These are phyloP conservation scores for Fusarium multiceps DNA, from an alignment of 2,329 filamentous ascomycete species.

Conservation along the genomic window DNA sequence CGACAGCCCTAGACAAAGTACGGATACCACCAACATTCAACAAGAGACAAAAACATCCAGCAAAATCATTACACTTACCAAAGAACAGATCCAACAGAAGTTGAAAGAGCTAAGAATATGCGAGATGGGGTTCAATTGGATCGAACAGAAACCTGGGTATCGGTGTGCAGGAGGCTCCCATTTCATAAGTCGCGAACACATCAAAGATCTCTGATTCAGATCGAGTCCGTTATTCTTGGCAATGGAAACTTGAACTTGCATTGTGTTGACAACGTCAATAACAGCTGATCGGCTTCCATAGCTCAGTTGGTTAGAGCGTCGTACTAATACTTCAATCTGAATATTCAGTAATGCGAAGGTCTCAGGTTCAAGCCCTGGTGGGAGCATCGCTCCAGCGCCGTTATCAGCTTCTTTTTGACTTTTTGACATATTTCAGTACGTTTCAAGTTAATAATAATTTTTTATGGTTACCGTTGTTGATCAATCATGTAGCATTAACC, in stretches of 20 bases:
- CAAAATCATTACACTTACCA: background rate
- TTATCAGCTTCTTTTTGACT: background rate
- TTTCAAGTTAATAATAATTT: too few species aligned
- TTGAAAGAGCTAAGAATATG: background rate
- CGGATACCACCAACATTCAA: background rate
- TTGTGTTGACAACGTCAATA: background rate
- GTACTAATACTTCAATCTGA: background rate
- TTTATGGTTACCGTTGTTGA: too few species aligned
- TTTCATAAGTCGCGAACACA: background rate
- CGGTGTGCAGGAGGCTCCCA: background rate
- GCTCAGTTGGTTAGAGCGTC: background rate
- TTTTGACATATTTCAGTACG: too few species aligned
- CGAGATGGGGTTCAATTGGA: background rate
- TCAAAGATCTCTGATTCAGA: background rate
- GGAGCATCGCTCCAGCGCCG: background rate
- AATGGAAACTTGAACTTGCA: accelerated
- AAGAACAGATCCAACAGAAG: background rate
- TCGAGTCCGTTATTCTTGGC: accelerated
- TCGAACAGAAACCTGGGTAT: background rate
- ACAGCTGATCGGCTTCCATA: background rate
- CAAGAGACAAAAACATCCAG: background rate
- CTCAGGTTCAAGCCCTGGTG: background rate
- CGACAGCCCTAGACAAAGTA: background rate
- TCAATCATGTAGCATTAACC: too few species aligned
- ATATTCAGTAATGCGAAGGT: background rate